Conservation (phyloP, 1,139 yeast species). For the Saccharomyces hybrid region DNA sequence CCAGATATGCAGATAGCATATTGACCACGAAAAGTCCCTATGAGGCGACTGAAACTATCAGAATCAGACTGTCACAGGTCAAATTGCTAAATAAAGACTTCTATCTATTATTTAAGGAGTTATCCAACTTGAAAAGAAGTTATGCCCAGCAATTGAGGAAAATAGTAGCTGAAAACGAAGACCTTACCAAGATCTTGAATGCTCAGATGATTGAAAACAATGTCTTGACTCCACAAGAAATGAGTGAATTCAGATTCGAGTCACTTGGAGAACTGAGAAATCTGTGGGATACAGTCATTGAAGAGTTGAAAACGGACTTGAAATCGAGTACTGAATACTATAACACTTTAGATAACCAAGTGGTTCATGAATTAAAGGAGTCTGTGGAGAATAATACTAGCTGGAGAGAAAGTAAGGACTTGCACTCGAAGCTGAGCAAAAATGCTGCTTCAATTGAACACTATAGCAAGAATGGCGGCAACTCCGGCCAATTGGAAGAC, state of each 20-base stretch:
- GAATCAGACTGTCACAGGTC: slow-evolving; percentile 38
- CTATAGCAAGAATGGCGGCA: slow-evolving; percentile 5
- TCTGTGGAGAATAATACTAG: slow-evolving; percentile 47
- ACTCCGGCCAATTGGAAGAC: slow-evolving; percentile 12
- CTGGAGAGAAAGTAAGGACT: slow-evolving; percentile 35
- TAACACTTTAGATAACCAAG: slow-evolving; percentile 46
- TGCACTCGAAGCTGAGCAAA: slow-evolving; percentile 32
- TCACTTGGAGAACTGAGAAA: slow-evolving; percentile 46
- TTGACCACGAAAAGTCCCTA: slow-evolving; percentile 38
- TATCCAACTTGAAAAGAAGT: slow-evolving; percentile 40
- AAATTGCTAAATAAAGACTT: slow-evolving; percentile 41
- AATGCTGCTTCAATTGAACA: slow-evolving; percentile 14
- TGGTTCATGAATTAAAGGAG: slow-evolving; percentile 46
- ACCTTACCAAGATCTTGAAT: slow-evolving; percentile 31
- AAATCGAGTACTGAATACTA: slow-evolving; percentile 44
- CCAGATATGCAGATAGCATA: slow-evolving; percentile 38
- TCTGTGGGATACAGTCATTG: slow-evolving; percentile 50
- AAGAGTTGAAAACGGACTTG: slow-evolving; percentile 45
- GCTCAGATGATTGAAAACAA: slow-evolving; percentile 25
- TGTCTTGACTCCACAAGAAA: slow-evolving; percentile 28
- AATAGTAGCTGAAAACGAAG: slow-evolving; percentile 39
- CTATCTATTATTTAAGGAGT: slow-evolving; percentile 47
- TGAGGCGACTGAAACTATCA: slow-evolving; percentile 40
- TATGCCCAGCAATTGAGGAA: slow-evolving; percentile 44
- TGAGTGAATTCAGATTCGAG: slow-evolving; percentile 36